phyloP scores from a whole-genome alignment of 2,329 filamentous ascomycete genomes.

The Fusarium sororula region DNA sequence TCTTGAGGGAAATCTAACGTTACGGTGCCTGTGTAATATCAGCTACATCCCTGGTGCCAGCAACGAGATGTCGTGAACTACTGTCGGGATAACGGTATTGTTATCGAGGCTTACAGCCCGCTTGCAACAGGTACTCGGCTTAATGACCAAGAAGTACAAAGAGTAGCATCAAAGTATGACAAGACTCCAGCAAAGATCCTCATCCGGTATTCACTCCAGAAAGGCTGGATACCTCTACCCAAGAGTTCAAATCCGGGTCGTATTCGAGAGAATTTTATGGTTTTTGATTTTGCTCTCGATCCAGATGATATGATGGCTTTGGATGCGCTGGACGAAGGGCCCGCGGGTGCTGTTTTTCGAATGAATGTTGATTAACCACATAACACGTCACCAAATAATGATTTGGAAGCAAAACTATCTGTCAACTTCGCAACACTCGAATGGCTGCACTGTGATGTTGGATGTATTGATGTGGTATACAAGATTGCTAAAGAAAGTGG shows the following conservation, averaged over 20 bases:
- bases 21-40: not conserved
- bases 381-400: not conserved
- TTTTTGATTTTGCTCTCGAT: slow-evolving; percentile 68
- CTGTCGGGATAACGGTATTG: slow-evolving; percentile 83
- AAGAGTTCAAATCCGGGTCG: slow-evolving; percentile 70
- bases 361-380: slow-evolving; percentile 38
- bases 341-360: slow-evolving; percentile 44
- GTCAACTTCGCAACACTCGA: not conserved
- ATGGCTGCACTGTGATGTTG: not conserved
- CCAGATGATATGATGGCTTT: slow-evolving; percentile 62
- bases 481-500: not conserved
- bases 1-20: not conserved
- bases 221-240: slow-evolving; percentile 73
- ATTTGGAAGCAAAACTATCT: not conserved
- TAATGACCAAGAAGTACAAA: slow-evolving; percentile 65
- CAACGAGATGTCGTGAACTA: slow-evolving; percentile 51
- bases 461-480: not conserved
- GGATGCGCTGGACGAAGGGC: slow-evolving; percentile 44
- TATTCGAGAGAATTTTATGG: slow-evolving; percentile 67
- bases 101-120: slow-evolving; percentile 53
- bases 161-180: slow-evolving; percentile 65
- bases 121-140: slow-evolving; percentile 47
- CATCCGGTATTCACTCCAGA: slow-evolving; percentile 75
- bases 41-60: slow-evolving; percentile 79
- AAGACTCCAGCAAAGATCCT: slow-evolving; percentile 72